Base-by-base conservation (phyloP, 345 rosid species). In the Lagerstroemia speciosa region DNA sequence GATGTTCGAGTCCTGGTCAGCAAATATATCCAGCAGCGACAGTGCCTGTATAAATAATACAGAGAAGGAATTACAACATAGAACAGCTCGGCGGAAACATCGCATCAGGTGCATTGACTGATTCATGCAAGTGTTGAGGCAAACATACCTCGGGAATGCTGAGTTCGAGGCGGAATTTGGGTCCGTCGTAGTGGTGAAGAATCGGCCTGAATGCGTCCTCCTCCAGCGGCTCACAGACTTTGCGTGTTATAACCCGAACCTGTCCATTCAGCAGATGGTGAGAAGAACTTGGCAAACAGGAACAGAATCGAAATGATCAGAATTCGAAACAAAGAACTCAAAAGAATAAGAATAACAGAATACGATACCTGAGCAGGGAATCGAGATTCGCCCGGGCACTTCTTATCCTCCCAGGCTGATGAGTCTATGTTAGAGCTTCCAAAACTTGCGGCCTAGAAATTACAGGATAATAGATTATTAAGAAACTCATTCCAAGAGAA, bases 341-440 rank as follows among this genome's bases (percentile, higher is more conserved):
- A n/a, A n/a, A n/a, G n/a, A n/a, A n/a, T n/a, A n/a, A 0, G 12
- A 12, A 16, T 27, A 30, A 14, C 17, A 58, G 34, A 30, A 29
- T 58, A 71, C 1, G 0, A 55, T 71, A 71, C 74, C 74, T 95
- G 99, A 68, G 99, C 99, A 66, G 99, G 99, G 74, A 95, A 95
- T 1, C 99, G 87, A 0, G 99, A 95, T 57, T 95, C 99, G 41
- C 99, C 98, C 0, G 79, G 78, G 72, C 89, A 86, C 73, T 95
- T 95, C 84, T 95, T 95, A 84, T 92, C 99, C 73, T 92, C 91
- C 83, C 97, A 95, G 37, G 99, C 99, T 15, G 80, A 70, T 3
- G 97, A 89, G 71, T 95, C 99, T 19, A 95, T 90, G 86, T 95
- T 95, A 15, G 93, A 80, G 68, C 99, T 98, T n/a, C 99, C 99